Evolutionary conservation across 805 yeast genomes (phyloP).

Genomic region (Nakazawaea ambrosiae): DNA sequence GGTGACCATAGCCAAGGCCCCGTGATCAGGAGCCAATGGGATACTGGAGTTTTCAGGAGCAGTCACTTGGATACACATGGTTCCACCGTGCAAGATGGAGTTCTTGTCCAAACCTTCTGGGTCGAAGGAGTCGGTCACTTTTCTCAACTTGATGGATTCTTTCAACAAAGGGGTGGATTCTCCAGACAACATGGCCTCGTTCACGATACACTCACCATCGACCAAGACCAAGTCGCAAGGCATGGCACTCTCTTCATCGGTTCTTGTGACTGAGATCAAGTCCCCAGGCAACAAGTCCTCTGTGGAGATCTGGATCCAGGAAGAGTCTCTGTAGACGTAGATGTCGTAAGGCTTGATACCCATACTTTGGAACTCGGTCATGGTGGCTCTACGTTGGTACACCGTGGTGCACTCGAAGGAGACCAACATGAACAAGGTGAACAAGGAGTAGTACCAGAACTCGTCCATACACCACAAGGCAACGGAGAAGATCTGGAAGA

Average conservation of each 20-base stretch:
- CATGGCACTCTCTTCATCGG: conserved; percentile 83
- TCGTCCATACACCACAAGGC: conserved; percentile 96
- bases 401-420: conserved; percentile 93
- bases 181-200: conserved; percentile 98
- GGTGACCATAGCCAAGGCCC: conserved; percentile 84
- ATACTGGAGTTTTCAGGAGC: conserved; percentile 47
- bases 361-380: conserved; percentile 95
- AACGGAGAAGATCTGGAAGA: conserved; percentile 92
- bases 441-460: conserved; percentile 90
- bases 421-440: conserved; percentile 86
- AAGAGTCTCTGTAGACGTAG: conserved; percentile 59
- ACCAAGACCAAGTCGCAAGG: conserved; percentile 88
- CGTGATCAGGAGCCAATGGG: conserved; percentile 78
- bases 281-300: conserved; percentile 87
- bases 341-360: conserved; percentile 88
- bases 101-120: conserved; percentile 84
- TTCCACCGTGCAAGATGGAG: conserved; percentile 89
- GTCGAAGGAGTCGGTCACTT: conserved; percentile 57
- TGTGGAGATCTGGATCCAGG: conserved; percentile 68
- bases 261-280: conserved; percentile 78
- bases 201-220: conserved; percentile 91
- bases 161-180: conserved; percentile 95
- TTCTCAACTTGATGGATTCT: conserved; percentile 84
- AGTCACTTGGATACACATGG: conserved; percentile 89
- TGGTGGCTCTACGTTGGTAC: conserved; percentile 89